Percentiles rank a stretch among this genome's conserved stretches.
phyloP scores from a whole-genome alignment of 257 asterid species.

The Nicotiana tabacum region DNA sequence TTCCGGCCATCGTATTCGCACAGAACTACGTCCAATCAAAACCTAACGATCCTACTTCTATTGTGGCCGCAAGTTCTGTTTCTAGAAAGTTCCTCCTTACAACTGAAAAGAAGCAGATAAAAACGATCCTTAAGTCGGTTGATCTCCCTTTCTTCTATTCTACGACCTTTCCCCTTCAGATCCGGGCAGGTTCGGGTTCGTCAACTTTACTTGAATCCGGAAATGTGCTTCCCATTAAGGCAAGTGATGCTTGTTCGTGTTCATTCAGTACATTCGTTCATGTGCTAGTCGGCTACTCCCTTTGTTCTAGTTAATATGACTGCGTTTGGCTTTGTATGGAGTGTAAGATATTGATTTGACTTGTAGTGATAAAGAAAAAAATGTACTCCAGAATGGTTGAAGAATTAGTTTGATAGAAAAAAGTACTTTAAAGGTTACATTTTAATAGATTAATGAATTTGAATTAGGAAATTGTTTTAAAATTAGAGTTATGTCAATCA shows the following conservation, averaged over 20 bases:
- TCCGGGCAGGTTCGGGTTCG: slow-evolving; percentile 89
- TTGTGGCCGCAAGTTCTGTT: slow-evolving; percentile 38
- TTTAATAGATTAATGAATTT: background rate
- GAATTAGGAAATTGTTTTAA: background rate
- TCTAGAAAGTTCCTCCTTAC: slow-evolving; percentile 60
- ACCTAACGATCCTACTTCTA: slow-evolving; percentile 54
- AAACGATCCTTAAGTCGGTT: slow-evolving; percentile 58
- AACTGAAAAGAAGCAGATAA: slow-evolving; percentile 82
- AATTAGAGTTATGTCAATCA: background rate
- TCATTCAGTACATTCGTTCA: background rate
- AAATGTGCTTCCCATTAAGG: slow-evolving; percentile 89
- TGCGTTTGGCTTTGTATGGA: background rate
- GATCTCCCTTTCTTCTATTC: slow-evolving; percentile 67
- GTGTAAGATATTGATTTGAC: background rate
- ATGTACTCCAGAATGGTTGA: too few relatives aligned
- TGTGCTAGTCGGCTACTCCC: background rate
- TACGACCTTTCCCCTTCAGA: slow-evolving; percentile 82
- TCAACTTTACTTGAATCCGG: slow-evolving; percentile 59
- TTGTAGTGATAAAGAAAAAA: too few relatives aligned
- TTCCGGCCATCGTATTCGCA: slow-evolving; percentile 81
- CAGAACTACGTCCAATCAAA: slow-evolving; percentile 46
- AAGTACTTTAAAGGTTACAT: background rate
- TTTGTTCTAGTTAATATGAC: background rate
- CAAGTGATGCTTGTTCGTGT: slow-evolving; percentile 13
- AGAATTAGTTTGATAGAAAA: background rate